These are phyloP conservation scores for Aspergillus calidoustus DNA, from an alignment of 2,329 filamentous ascomycete species.

Conservation along the genomic window DNA sequence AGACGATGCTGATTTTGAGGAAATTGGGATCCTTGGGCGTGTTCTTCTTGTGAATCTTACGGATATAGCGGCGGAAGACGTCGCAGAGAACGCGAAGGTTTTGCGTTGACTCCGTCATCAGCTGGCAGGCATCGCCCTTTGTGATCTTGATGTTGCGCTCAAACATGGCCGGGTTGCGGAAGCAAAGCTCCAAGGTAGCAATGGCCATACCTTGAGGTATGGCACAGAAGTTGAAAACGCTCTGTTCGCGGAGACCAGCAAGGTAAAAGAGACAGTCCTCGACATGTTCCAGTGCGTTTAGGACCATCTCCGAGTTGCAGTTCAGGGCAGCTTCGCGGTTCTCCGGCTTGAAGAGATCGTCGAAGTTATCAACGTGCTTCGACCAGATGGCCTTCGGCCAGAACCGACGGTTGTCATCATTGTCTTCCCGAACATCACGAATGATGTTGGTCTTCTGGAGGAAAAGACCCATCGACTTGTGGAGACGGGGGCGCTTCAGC, in stretches of 20 bases:
- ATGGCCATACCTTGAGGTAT: slow-evolving; percentile 98
- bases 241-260: slow-evolving; percentile 91
- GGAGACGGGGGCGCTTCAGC: slow-evolving; percentile 75
- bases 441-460: slow-evolving; percentile 99
- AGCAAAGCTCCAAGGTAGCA: slow-evolving; percentile 87
- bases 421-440: slow-evolving; percentile 90
- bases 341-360: slow-evolving; percentile 84
- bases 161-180: slow-evolving; percentile 88
- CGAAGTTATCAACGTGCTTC: slow-evolving; percentile 87
- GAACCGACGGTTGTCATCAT: slow-evolving; percentile 84
- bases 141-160: slow-evolving; percentile 92
- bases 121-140: slow-evolving; percentile 86
- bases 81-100: slow-evolving; percentile 82
- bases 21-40: slow-evolving; percentile 91
- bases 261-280: slow-evolving; percentile 99
- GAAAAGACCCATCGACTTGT: slow-evolving; percentile 96
- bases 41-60: slow-evolving; percentile 90
- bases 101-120: slow-evolving; percentile 93
- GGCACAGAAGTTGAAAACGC: slow-evolving; percentile 97
- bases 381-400: slow-evolving; percentile 98
- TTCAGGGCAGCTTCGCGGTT: slow-evolving; percentile 77
- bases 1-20: slow-evolving; percentile 86
- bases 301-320: slow-evolving; percentile 91
- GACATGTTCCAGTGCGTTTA: slow-evolving; percentile 82
- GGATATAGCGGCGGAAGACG: slow-evolving; percentile 76